Base-by-base conservation (phyloP, 805 yeast species). In the Vanderwaltozyma yarrowii region DNA sequence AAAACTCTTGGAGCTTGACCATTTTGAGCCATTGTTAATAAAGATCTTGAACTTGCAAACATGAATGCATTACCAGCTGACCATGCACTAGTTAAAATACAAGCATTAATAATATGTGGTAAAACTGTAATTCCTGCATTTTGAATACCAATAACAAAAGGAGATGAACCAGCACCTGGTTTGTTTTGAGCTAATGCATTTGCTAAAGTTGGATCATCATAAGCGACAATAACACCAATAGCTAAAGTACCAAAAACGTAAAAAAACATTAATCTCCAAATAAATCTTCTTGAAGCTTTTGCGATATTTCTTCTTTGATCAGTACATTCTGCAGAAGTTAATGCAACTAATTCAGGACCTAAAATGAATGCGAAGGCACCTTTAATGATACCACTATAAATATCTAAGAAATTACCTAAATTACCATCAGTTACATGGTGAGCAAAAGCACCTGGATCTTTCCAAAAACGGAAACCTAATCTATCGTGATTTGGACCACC, bases 391-490 rank as follows among this genome's bases (percentile, higher is more conserved):
- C 73, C 76, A 13, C 76, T 71, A 74, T 79, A 75, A 39, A 77
- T 66, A 13, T 80, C 84, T 24, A 75, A 60, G 56, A 80, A 78
- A 43, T 69, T 69, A 33, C 85, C 87, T 21, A 80, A 69, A 40
- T 61, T 56, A 19, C 85, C 85, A 8, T 49, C 52, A 2, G 64
- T 60, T 36, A 73, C 48, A 47, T 75, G 73, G 46, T 62, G 50
- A 38, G 70, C 64, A 46, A 78, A 80, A 0, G 78, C 72, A 47
- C 80, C 79, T 5, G 80, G 79, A 39, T 62, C 42, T 36, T 66
- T 57, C 86, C 86, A 79, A 60, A 67, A 78, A 45, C 78, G 74
- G 69, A 78, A 78, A 6, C 86, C 86, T 25, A 73, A 58, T 42
- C 79, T 67, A 37, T 73, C 76, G 36, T 69, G 68, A 15, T 46